Evolutionary conservation across 345 rosid species (phyloP), one percentile per base, ranked within the genome.

Genomic region (Luvunga scandens): DNA sequence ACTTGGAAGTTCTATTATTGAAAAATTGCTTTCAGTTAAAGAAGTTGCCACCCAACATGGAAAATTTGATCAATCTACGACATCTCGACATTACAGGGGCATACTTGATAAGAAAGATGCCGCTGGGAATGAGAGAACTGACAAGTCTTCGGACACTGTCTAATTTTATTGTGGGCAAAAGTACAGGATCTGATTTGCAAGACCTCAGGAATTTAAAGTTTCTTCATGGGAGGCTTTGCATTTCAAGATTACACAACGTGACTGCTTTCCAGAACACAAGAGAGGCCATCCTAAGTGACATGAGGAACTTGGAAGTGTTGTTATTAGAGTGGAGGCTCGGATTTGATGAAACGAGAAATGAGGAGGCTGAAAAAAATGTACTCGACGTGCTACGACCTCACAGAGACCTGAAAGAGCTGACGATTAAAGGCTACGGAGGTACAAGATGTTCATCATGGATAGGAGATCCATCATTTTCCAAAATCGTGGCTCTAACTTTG

Each of bases 41-140:
- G 5, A 18, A 48, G 33, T 6, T 67, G 55, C 79, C 79, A 0
- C 12, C 59, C 21, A 48, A 24, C 73, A 34, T 77, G 5, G 53
- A 4, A 4, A 5, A 68, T 1, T 50, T 69, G 48, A 34, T 39
- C 9, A 77, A 77, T 24, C 24, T 69, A 66, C 67, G 5, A 13
- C 60, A 68, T 77, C 75, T 77, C 39, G 69, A 69, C n/a, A 70
- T 78, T 1, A 42, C 50, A 12, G 50, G 48, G 50, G 16, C 13
- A 2, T 18, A 45, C 48, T 14, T 77, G 21, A 16, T 53, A 60
- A 22, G 12, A 7, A n/a, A 9, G 28, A 22, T 60, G 27, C 64
- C 64, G 56, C 28, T 60, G 64, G 28, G 64, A 9, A 60, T 60
- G 64, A 25, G 27, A 60, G 64, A 60, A 60, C 24, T 60, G 27